Evolutionary conservation across 345 rosid genomes (phyloP), one percentile per base, ranked within the genome.

Genomic region (Bruguiera sexangula): DNA sequence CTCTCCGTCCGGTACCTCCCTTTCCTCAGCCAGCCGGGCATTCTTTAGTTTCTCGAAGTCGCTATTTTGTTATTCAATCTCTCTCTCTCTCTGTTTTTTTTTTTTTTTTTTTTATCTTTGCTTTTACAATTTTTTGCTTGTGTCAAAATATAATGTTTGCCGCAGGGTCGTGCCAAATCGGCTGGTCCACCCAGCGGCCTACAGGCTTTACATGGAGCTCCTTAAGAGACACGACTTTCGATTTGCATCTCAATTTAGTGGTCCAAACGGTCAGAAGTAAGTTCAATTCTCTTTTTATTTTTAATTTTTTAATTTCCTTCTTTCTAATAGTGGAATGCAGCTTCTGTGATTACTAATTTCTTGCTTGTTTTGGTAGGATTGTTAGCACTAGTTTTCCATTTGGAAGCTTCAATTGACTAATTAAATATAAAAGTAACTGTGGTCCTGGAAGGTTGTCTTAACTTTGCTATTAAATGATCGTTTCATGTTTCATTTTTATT

Each of bases 171-270:
- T 90, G 79, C 90, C 92, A 37, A 83, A 82, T 74, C 79, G 99
- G 69, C 68, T 76, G 77, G 75, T 77, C 58, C 86, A 90, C 43
- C 94, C 96, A 27, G 78, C 89, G 6, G 99, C 98, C 9, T 95
- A 87, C 63, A 85, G 98, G 84, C 96, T 95, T 48, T 89, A 87
- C 71, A 73, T 92, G 85, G 99, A 92, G 68, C 92, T 95, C 65
- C 86, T 90, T 20, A 84, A 79, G 82, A 84, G 96, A 59, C 94
- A 95, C 72, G 93, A 83, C 64, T 88, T 90, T 69, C 80, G 96
- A 9, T 83, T 87, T 61, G 52, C 76, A 68, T 74, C 88, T 65
- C 83, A 76, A 34, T 70, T 87, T 21, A 80, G 55, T 69, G 81
- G 73, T 1, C 85, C 87, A 34, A 81, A 83, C 62, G 81, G 82